Percentiles rank a stretch among this genome's conserved stretches.
Evolutionary conservation across 306 rosid species (phyloP).

Genomic region (Leucaena leucocephala): DNA sequence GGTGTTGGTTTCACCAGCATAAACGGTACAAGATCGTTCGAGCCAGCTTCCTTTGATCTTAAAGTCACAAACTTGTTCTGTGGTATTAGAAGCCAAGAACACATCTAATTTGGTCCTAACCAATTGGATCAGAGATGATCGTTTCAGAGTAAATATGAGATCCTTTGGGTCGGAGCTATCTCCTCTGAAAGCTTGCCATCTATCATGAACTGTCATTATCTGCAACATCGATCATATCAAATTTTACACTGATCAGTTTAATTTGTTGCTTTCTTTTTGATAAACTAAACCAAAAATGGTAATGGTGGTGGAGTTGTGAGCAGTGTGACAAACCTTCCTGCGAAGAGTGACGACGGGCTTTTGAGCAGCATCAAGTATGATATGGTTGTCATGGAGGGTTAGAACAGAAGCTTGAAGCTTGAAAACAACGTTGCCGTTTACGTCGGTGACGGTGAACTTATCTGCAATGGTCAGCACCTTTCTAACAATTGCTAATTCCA

Average conservation of each 20-base stretch:
- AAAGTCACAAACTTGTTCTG: no score
- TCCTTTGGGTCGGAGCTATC: neutral
- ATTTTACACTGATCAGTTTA: no score
- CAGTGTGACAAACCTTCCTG: slow-evolving; percentile 39
- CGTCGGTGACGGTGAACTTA: slow-evolving; percentile 50
- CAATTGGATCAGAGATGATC: neutral
- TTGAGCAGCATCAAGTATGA: slow-evolving; percentile 50
- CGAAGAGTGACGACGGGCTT: slow-evolving; percentile 45
- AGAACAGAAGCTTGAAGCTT: slow-evolving; percentile 45
- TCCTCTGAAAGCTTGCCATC: neutral
- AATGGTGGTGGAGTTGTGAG: neutral
- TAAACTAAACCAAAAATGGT: neutral
- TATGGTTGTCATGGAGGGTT: slow-evolving; percentile 38
- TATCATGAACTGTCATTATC: slow-evolving; percentile 8
- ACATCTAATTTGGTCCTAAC: no score
- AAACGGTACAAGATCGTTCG: slow-evolving; percentile 53
- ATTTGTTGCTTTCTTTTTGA: no score
- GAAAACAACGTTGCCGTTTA: slow-evolving; percentile 50
- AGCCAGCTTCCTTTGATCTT: no score
- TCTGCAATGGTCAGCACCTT: slow-evolving; percentile 43
- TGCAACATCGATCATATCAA: neutral
- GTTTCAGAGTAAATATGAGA: slow-evolving; percentile 3
- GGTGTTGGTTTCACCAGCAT: slow-evolving; percentile 57
- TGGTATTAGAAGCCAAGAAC: no score
- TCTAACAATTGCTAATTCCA: slow-evolving; percentile 47